Evolutionary conservation across 345 rosid species (phyloP).

Genomic region (Heritiera littoralis): DNA sequence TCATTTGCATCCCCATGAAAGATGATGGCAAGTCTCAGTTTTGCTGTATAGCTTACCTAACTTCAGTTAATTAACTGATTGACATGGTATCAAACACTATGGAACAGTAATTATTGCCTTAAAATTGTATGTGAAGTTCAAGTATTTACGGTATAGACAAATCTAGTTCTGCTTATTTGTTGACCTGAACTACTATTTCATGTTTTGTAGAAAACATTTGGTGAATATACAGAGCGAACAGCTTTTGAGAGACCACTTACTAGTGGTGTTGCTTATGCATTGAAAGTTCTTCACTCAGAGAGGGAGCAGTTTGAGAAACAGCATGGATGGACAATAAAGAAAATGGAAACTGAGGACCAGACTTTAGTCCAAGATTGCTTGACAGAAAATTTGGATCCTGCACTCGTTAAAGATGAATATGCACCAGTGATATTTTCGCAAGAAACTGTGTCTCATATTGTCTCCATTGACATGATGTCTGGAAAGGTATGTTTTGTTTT

Average conservation of each 20-base stretch:
- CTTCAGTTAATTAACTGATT: not conserved
- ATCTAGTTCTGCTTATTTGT: not conserved
- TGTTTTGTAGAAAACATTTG: constrained; percentile 72
- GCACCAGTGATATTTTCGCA: constrained; percentile 95
- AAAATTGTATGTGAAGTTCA: not conserved
- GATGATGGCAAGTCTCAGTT: not conserved
- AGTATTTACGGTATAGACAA: not conserved
- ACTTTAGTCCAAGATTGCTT: constrained; percentile 78
- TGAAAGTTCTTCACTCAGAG: constrained; percentile 80
- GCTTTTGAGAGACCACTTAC: constrained; percentile 97
- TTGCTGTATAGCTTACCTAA: not conserved
- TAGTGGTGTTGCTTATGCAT: constrained; percentile 97
- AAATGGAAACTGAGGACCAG: constrained; percentile 93
- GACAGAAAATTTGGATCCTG: constrained; percentile 82
- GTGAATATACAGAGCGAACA: constrained; percentile 92
- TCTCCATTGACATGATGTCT: constrained; percentile 98
- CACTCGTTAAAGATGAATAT: constrained; percentile 92
- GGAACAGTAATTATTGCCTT: not conserved
- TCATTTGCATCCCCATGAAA: not conserved
- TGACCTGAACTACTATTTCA: constrained; percentile 10
- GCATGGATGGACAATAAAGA: constrained; percentile 80
- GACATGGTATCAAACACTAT: not conserved
- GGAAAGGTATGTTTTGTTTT: constrained; percentile 62
- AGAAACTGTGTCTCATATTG: constrained; percentile 92
- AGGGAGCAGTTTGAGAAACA: constrained; percentile 81